A percentile compares a stretch with the other conserved stretches of the same genome.
Conservation (phyloP, 1,139 yeast genomes). For the Hemisphaericaspora subhashii region DNA sequence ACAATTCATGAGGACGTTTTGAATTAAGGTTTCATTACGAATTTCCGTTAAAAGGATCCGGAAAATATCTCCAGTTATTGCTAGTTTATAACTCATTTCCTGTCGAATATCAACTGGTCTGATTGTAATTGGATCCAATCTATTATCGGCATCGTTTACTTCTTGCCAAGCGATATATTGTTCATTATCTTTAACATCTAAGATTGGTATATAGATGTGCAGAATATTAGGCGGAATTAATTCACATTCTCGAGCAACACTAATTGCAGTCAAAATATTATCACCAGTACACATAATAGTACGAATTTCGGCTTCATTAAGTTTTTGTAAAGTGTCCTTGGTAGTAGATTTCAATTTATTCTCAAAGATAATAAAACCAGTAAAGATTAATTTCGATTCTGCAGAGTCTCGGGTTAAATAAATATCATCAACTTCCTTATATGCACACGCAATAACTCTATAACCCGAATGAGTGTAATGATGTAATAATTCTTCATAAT, state of each 20-base stretch:
- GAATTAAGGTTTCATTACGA: conserved; percentile 40
- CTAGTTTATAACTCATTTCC: conserved; percentile 57
- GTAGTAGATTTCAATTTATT: conserved; percentile 80
- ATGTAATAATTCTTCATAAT: conserved; percentile 73
- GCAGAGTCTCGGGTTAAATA: conserved; percentile 50
- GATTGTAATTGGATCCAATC: conserved; percentile 64
- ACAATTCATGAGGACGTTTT: conserved; percentile 68
- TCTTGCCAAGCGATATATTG: conserved; percentile 61
- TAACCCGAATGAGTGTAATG: conserved; percentile 90
- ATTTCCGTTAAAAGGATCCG: conserved; percentile 65
- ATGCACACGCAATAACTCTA: conserved; percentile 93
- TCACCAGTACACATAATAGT: conserved; percentile 98
- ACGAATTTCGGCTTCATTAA: conserved; percentile 67
- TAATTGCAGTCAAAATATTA: conserved; percentile 87
- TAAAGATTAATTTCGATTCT: conserved; percentile 67
- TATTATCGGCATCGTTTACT: conserved; percentile 51
- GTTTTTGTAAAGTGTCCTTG: conserved; percentile 54
- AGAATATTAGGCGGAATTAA: conserved; percentile 47
- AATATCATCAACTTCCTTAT: conserved; percentile 39
- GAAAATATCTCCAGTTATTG: conserved; percentile 91
- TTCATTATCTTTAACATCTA: conserved; percentile 38
- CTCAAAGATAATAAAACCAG: conserved; percentile 91
- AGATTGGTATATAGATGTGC: conserved; percentile 68
- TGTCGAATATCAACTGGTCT: conserved; percentile 41
- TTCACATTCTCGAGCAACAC: conserved; percentile 86